Evolutionary conservation across 2,329 filamentous ascomycete genomes (phyloP).

Genomic region (Hirsutella minnesotensis): DNA sequence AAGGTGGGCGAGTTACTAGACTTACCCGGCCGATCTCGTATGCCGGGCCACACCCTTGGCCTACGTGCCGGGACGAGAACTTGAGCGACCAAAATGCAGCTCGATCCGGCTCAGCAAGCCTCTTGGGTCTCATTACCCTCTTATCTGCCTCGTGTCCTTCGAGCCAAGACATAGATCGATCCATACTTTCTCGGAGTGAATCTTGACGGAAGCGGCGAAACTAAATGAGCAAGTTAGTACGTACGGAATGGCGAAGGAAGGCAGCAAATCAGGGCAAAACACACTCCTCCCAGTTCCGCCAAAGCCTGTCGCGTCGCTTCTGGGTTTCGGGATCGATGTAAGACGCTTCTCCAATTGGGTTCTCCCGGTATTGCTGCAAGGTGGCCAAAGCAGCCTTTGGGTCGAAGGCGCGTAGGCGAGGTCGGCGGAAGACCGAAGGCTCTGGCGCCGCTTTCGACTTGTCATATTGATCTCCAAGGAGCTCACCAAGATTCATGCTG

Average conservation of each 20-base stretch:
- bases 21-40: neutral
- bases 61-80: too few species aligned
- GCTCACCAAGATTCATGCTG: too few species aligned
- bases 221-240: neutral
- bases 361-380: neutral
- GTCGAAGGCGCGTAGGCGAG: too few species aligned
- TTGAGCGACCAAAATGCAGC: too few species aligned
- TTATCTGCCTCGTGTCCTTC: neutral
- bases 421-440: too few species aligned
- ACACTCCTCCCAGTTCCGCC: neutral
- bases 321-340: neutral
- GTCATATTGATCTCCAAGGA: too few species aligned
- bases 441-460: too few species aligned
- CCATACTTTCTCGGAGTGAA: neutral
- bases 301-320: too few species aligned
- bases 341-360: neutral
- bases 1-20: too few species aligned
- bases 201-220: neutral
- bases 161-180: neutral
- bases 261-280: neutral
- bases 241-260: neutral
- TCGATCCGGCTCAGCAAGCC: too few species aligned
- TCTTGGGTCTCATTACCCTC: neutral
- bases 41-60: neutral
- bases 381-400: neutral